Evolutionary conservation across 2,329 filamentous ascomycete species (phyloP).

Genomic region (Colletotrichum ledebouriae): DNA sequence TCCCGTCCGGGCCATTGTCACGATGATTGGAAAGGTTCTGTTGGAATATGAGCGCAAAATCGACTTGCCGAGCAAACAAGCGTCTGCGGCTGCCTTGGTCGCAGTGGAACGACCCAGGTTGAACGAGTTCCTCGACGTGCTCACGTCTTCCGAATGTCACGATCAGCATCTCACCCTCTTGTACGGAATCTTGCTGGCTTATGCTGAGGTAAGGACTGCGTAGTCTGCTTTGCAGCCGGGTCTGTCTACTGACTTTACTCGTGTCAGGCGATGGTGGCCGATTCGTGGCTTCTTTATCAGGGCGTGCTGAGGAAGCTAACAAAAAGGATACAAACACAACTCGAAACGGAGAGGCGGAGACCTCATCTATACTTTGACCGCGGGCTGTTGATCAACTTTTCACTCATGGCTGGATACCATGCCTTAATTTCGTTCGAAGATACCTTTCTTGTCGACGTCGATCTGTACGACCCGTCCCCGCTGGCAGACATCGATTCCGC

Average conservation of each 20-base stretch:
- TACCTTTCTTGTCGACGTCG: constrained; percentile 5
- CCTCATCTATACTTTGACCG: constrained; percentile 28
- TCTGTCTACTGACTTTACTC: neutral
- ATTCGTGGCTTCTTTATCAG: constrained; percentile 20
- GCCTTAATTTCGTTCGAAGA: constrained; percentile 19
- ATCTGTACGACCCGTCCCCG: constrained; percentile 23
- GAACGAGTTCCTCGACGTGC: constrained; percentile 15
- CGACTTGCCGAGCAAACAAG: neutral
- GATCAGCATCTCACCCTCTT: constrained; percentile 28
- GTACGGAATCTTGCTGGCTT: constrained; percentile 24
- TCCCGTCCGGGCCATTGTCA: constrained; percentile 16
- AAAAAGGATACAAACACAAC: constrained; percentile 10
- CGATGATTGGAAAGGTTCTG: constrained; percentile 20
- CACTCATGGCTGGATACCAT: constrained; percentile 2
- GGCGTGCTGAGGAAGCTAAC: constrained; percentile 7
- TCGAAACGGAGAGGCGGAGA: neutral
- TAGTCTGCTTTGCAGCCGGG: neutral
- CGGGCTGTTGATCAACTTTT: constrained; percentile 24
- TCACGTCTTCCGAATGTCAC: constrained; percentile 12
- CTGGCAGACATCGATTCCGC: constrained; percentile 21
- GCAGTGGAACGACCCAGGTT: constrained; percentile 4
- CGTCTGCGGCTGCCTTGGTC: constrained; percentile 23
- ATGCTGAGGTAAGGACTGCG: constrained; percentile 19
- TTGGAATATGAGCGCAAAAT: neutral
- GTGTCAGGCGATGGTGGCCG: constrained; percentile 21